phyloP scores from a whole-genome alignment of 495 filamentous ascomycete genomes.

The Tuber aestivum region DNA sequence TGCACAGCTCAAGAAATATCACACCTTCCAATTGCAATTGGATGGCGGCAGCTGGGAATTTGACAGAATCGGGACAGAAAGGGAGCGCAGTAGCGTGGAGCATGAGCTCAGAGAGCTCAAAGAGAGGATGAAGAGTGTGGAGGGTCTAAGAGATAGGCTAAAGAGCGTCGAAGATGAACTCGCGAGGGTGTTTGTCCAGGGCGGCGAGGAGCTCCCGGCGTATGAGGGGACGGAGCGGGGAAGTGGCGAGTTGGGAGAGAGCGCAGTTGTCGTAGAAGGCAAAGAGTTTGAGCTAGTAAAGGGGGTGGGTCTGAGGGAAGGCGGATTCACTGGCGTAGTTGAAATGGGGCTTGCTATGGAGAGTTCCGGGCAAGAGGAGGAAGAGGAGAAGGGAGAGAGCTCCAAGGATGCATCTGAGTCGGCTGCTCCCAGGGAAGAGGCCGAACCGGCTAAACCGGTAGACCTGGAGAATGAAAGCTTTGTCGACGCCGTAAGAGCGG shows the following conservation, averaged over 20 bases:
- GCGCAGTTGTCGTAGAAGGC: constrained; percentile 10
- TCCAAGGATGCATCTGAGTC: neutral
- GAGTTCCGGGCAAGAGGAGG: constrained; percentile 6
- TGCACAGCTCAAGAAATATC: constrained; percentile 88
- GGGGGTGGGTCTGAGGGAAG: constrained; percentile 12
- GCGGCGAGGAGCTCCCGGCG: constrained; percentile 34
- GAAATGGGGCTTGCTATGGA: neutral
- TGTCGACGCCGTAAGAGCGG: constrained; percentile 17
- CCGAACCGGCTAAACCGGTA: neutral
- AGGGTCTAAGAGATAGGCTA: constrained; percentile 71
- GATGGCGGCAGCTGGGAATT: constrained; percentile 70
- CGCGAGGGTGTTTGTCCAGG: constrained; percentile 54
- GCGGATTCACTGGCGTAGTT: neutral
- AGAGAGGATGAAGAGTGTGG: constrained; percentile 70
- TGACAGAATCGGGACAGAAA: constrained; percentile 83
- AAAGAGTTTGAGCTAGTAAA: constrained; percentile 18
- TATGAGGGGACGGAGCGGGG: constrained; percentile 39
- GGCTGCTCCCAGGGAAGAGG: neutral
- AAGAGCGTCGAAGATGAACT: constrained; percentile 69
- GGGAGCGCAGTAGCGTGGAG: constrained; percentile 86
- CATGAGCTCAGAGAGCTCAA: constrained; percentile 78
- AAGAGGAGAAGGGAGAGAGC: constrained; percentile 8
- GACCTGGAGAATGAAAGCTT: constrained; percentile 16
- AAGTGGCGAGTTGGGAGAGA: constrained; percentile 25
- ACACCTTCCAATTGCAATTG: constrained; percentile 79